phyloP scores from a whole-genome alignment of 495 filamentous ascomycete genomes.

The Xylaria venustula region DNA sequence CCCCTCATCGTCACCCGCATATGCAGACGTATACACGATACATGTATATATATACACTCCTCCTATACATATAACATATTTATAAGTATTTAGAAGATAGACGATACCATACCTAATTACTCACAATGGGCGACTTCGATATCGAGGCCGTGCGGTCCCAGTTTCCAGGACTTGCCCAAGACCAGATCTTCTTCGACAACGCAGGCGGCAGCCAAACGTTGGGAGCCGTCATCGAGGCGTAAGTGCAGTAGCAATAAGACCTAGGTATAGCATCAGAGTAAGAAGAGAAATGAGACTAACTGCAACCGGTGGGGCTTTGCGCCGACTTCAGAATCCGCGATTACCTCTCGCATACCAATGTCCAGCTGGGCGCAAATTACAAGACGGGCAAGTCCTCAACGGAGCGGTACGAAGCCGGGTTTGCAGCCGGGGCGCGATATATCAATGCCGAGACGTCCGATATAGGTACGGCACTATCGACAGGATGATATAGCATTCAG shows the following conservation, averaged over 20 bases:
- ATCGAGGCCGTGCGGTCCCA: slow-evolving; percentile 52
- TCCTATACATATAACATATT: neutral
- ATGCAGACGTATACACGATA: neutral
- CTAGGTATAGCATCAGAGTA: neutral
- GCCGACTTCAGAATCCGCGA: slow-evolving; percentile 52
- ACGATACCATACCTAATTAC: neutral
- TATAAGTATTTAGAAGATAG: neutral
- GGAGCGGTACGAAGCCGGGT: slow-evolving; percentile 51
- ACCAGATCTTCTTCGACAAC: slow-evolving; percentile 73
- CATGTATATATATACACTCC: neutral
- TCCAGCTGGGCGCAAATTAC: slow-evolving; percentile 71
- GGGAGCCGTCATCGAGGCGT: slow-evolving; percentile 63
- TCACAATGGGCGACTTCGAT: slow-evolving; percentile 38
- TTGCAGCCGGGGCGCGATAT: slow-evolving; percentile 62
- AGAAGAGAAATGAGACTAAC: neutral
- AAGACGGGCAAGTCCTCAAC: slow-evolving; percentile 53
- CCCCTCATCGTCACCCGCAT: neutral
- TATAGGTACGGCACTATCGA: slow-evolving; percentile 52
- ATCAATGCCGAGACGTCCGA: slow-evolving; percentile 64
- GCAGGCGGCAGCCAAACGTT: slow-evolving; percentile 72
- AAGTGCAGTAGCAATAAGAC: slow-evolving; percentile 23
- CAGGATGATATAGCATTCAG: neutral
- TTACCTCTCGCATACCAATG: slow-evolving; percentile 66
- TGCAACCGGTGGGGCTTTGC: neutral
- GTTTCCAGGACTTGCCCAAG: slow-evolving; percentile 64